Conservation (phyloP, 495 filamentous ascomycete species). For the Apiosordaria backusii region DNA sequence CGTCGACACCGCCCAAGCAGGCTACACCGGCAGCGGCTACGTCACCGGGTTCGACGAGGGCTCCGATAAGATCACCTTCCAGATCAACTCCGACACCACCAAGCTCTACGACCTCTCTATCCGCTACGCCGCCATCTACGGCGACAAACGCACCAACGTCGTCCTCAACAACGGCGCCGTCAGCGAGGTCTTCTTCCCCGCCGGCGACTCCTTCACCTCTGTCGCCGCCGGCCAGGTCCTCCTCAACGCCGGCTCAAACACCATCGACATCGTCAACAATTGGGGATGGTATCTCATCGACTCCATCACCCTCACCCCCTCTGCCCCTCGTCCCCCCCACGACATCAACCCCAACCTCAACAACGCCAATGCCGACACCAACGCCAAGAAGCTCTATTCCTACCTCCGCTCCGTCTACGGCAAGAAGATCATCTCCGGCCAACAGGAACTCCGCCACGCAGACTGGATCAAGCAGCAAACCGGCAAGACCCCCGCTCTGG, state of each 20-base stretch:
- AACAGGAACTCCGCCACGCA: conserved; percentile 39
- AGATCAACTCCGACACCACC: conserved; percentile 24
- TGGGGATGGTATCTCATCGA: conserved; percentile 51
- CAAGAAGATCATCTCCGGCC: conserved; percentile 46
- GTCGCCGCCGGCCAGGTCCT: conserved; percentile 42
- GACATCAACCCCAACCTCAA: conserved; percentile 31
- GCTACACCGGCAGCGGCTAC: conserved; percentile 42
- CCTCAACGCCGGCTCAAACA: conserved; percentile 41
- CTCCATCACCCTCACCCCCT: conserved; percentile 38
- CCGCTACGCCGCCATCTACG: conserved; percentile 40
- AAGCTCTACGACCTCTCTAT: conserved; percentile 42
- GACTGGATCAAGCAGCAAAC: conserved; percentile 39
- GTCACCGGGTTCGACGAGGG: conserved; percentile 39
- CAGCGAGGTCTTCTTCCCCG: conserved; percentile 39
- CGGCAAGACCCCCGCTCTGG: conserved; percentile 46
- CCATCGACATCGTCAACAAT: conserved; percentile 43
- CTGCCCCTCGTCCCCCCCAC: conserved; percentile 36
- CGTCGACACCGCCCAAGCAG: conserved; percentile 32
- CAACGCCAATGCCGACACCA: conserved; percentile 29
- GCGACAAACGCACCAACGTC: conserved; percentile 41
- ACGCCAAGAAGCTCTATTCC: conserved; percentile 30
- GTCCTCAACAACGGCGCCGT: conserved; percentile 39
- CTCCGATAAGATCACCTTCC: conserved; percentile 42
- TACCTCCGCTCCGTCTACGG: conserved; percentile 45
- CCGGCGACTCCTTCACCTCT: conserved; percentile 25